Evolutionary conservation across 1,284 basidiomycete genomes (phyloP).

Genomic region (Rhizoctonia solani): DNA sequence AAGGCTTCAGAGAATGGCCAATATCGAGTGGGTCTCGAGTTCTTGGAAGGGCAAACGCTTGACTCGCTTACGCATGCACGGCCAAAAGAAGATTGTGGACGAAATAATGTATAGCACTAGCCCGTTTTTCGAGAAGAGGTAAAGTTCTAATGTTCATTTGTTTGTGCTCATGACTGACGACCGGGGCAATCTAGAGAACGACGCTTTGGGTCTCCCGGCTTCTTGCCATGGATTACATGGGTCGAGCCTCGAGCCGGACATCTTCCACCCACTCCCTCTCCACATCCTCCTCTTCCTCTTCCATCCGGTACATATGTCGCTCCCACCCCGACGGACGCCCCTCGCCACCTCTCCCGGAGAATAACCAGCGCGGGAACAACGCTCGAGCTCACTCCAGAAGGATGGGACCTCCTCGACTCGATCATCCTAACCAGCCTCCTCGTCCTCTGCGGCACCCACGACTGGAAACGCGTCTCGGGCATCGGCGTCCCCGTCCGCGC

Average conservation of each 20-base stretch:
- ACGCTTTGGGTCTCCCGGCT: constrained; percentile 23
- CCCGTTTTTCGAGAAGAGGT: constrained; percentile 29
- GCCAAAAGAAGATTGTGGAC: constrained; percentile 31
- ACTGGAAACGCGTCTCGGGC: constrained; percentile 28
- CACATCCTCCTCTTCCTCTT: neutral
- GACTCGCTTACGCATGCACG: constrained; percentile 11
- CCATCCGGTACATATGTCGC: constrained; percentile 23
- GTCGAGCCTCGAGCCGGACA: neutral
- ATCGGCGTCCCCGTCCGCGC: constrained; percentile 14
- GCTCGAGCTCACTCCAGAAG: constrained; percentile 33
- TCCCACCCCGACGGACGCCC: constrained; percentile 26
- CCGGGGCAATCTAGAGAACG: constrained; percentile 12
- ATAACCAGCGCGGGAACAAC: constrained; percentile 22
- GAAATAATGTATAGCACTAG: constrained; percentile 30
- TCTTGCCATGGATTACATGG: constrained; percentile 32
- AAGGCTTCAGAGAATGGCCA: constrained; percentile 2
- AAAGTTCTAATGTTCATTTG: neutral
- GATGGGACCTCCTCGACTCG: constrained; percentile 24
- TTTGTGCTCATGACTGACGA: neutral
- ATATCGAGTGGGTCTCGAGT: constrained; percentile 32
- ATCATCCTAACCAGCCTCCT: constrained; percentile 14
- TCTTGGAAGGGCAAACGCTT: constrained; percentile 28
- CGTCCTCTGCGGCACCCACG: constrained; percentile 26
- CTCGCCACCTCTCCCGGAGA: constrained; percentile 24
- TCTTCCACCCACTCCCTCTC: constrained; percentile 23